phyloP scores from a whole-genome alignment of 2,329 filamentous ascomycete species.

The Neonectria coccinea region DNA sequence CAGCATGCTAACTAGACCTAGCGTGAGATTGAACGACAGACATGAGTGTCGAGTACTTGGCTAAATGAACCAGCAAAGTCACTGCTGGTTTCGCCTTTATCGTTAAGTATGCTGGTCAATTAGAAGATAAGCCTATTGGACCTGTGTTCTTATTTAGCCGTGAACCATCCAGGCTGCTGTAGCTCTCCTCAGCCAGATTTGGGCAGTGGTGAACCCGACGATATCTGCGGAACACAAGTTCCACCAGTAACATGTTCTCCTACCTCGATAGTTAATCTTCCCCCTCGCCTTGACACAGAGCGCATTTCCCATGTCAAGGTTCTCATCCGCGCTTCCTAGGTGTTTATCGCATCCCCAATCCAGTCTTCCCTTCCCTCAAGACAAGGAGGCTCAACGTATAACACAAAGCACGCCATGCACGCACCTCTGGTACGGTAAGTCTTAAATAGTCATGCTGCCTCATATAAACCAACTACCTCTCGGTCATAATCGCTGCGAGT shows the following conservation, averaged over 20 bases:
- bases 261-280: neutral
- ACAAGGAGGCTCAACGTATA: neutral
- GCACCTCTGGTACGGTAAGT: constrained; percentile 7
- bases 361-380: neutral
- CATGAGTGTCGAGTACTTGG: neutral
- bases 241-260: neutral
- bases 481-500: constrained; percentile 29
- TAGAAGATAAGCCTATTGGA: neutral
- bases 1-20: neutral
- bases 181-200: neutral
- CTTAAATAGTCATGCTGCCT: constrained; percentile 34
- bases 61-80: neutral
- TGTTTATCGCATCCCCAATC: neutral
- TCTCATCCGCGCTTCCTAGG: neutral
- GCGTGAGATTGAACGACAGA: neutral
- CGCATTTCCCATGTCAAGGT: too few species aligned
- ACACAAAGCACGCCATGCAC: neutral
- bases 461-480: constrained; percentile 27
- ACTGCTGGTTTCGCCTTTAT: neutral
- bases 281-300: neutral
- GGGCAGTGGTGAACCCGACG: neutral
- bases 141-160: too few species aligned
- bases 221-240: neutral
- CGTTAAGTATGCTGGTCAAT: neutral
- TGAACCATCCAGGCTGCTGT: neutral